Conservation (phyloP, 345 rosid species). For the Hypericum perforatum region DNA sequence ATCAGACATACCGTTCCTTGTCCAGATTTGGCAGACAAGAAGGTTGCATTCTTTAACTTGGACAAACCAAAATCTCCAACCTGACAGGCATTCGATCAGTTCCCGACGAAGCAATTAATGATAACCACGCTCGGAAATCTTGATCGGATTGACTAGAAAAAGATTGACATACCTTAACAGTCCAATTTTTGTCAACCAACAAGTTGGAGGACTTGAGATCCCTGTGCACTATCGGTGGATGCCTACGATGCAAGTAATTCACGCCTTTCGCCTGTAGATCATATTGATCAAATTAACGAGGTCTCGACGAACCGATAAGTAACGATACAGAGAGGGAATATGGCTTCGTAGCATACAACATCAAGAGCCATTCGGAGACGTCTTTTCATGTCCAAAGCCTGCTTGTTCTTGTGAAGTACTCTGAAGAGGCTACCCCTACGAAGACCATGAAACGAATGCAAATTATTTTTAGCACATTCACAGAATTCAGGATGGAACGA, state of each 20-base stretch:
- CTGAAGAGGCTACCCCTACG: constrained; percentile 90
- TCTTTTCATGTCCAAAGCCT: constrained; percentile 56
- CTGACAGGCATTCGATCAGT: constrained; percentile 20
- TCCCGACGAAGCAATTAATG: constrained; percentile 1
- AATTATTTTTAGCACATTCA: not conserved
- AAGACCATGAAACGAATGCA: constrained; percentile 14
- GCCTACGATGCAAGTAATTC: constrained; percentile 86
- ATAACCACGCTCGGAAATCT: not conserved
- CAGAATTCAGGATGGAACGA: not conserved
- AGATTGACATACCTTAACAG: constrained; percentile 50
- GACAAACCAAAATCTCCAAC: constrained; percentile 96
- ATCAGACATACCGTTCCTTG: constrained; percentile 61
- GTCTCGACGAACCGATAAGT: not conserved
- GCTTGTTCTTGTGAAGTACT: constrained; percentile 65
- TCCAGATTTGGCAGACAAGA: constrained; percentile 63
- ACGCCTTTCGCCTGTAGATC: constrained; percentile 76
- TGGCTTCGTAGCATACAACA: constrained; percentile 39
- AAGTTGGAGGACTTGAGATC: constrained; percentile 90
- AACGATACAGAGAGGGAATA: constrained; percentile 2
- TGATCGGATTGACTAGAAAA: not conserved
- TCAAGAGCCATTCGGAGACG: constrained; percentile 83
- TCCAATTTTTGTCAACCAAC: constrained; percentile 83
- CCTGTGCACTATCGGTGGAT: constrained; percentile 80
- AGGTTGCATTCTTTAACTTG: constrained; percentile 68
- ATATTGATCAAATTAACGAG: not conserved